A percentile compares a stretch with the other conserved stretches of the same genome.
These are phyloP conservation scores for Botryotinia narcissicola DNA, from an alignment of 2,329 filamentous ascomycete genomes.

Conservation along the genomic window DNA sequence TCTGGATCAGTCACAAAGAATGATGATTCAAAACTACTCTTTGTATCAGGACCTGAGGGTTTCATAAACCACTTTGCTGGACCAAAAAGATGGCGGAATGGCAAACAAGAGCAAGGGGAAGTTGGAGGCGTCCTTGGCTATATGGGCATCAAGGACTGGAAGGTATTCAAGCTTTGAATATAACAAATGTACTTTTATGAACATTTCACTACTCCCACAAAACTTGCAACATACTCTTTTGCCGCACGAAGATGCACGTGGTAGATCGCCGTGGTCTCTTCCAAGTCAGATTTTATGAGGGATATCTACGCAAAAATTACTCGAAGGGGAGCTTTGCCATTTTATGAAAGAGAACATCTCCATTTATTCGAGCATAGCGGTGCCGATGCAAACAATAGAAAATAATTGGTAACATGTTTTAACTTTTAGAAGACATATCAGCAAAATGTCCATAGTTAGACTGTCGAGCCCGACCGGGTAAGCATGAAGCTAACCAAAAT, in stretches of 20 bases:
- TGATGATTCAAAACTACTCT: slow-evolving; percentile 50
- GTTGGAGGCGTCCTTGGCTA: slow-evolving; percentile 65
- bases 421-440: too few relatives aligned
- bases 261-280: not conserved
- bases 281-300: not conserved
- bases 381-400: not conserved
- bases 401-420: not conserved
- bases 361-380: not conserved
- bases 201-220: too few relatives aligned
- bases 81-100: slow-evolving; percentile 37
- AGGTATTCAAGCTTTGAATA: slow-evolving; percentile 40
- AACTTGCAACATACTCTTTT: not conserved
- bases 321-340: not conserved
- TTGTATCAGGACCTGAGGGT: slow-evolving; percentile 19
- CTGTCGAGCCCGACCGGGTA: too few relatives aligned
- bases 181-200: not conserved
- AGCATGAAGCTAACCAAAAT: not conserved
- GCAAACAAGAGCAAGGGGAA: slow-evolving; percentile 71
- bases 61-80: slow-evolving; percentile 16
- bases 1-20: not conserved
- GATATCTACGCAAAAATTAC: not conserved
- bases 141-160: slow-evolving; percentile 47
- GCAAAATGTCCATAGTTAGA: too few relatives aligned
- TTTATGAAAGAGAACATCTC: not conserved
- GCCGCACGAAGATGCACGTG: not conserved